phyloP scores from a whole-genome alignment of 2,329 filamentous ascomycete species.

The Neofusicoccum ribis region DNA sequence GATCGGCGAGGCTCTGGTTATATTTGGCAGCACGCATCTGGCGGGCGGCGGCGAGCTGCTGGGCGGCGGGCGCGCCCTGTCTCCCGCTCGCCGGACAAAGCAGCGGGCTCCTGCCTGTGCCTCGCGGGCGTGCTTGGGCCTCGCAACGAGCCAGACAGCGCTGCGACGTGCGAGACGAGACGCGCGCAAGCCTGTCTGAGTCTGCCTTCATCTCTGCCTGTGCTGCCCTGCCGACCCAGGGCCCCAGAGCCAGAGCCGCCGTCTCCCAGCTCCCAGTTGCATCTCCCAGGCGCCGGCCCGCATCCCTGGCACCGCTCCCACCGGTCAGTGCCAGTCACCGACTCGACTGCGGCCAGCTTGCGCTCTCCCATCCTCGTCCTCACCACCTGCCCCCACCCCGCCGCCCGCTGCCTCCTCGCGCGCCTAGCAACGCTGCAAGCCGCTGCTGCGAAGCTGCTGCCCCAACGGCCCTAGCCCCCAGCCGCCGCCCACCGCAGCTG shows the following conservation, averaged over 20 bases:
- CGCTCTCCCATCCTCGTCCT: slow-evolving; percentile 1
- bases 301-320: slow-evolving; percentile 11
- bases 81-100: slow-evolving; percentile 1
- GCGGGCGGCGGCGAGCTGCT: not conserved
- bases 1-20: slow-evolving; percentile 5
- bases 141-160: slow-evolving; percentile 16
- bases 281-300: slow-evolving; percentile 6
- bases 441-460: not conserved
- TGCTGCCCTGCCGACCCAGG: not conserved
- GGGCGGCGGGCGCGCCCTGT: not conserved
- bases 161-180: slow-evolving; percentile 13
- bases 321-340: slow-evolving; percentile 14
- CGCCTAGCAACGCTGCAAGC: not conserved
- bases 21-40: slow-evolving; percentile 11
- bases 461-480: not conserved
- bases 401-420: not conserved
- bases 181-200: slow-evolving; percentile 8
- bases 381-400: not conserved
- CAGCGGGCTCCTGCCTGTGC: slow-evolving; percentile 13
- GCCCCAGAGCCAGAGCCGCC: not conserved
- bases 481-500: slow-evolving; percentile 15
- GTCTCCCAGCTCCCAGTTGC: not conserved
- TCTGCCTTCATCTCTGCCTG: slow-evolving; percentile 10
- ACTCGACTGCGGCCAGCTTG: slow-evolving; percentile 10
- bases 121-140: slow-evolving; percentile 17